These are phyloP conservation scores for Debaryomyces robertsiae DNA, from an alignment of 1,139 yeast species.

Conservation along the genomic window DNA sequence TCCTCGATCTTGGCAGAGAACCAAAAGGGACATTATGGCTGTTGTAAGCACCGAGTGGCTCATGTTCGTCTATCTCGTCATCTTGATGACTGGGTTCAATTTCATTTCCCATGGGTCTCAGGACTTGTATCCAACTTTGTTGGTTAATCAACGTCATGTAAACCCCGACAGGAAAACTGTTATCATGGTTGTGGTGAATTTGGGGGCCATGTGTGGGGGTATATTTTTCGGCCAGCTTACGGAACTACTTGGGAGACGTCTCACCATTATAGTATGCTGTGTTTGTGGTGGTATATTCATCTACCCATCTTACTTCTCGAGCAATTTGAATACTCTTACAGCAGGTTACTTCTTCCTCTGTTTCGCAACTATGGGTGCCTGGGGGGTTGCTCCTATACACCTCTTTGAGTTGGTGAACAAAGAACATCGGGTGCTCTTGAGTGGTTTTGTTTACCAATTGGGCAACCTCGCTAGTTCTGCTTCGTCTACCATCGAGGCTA, in stretches of 20 bases:
- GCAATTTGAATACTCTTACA: conserved; percentile 27
- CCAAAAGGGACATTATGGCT: conserved; percentile 16
- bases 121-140: conserved; percentile 54
- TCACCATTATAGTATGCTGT: conserved; percentile 38
- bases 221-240: conserved; percentile 46
- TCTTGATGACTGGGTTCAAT: conserved; percentile 52
- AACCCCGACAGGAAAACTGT: conserved; percentile 42
- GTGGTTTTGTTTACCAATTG: conserved; percentile 43
- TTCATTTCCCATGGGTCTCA: conserved; percentile 59
- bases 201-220: conserved; percentile 57
- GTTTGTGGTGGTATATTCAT: conserved; percentile 36
- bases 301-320: conserved; percentile 29
- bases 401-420: conserved; percentile 41
- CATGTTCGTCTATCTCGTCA: conserved; percentile 44
- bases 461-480: conserved; percentile 44
- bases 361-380: conserved; percentile 39
- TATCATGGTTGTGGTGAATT: conserved; percentile 47
- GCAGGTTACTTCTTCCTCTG: conserved; percentile 30
- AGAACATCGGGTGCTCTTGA: conserved; percentile 36
- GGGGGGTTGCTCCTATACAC: conserved; percentile 43
- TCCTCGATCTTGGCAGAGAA: background rate
- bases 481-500: conserved; percentile 39
- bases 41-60: conserved; percentile 45
- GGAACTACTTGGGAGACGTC: conserved; percentile 50
- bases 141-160: conserved; percentile 40